Evolutionary conservation across 495 filamentous ascomycete species (phyloP), one percentile per base, ranked within the genome.

Genomic region (Aspergillus kassunensis): DNA sequence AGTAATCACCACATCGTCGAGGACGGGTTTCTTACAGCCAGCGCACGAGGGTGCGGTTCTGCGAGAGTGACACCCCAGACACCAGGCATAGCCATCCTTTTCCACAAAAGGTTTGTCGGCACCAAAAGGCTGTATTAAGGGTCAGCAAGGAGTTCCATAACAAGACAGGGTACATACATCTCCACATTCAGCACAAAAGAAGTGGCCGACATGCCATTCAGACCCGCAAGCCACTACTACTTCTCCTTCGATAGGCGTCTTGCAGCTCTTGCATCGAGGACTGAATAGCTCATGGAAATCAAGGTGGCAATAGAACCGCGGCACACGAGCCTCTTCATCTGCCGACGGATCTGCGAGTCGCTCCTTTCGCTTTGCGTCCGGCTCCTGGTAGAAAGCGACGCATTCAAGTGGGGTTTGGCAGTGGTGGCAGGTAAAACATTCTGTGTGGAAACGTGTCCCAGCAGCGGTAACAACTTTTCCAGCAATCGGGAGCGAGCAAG

Each of bases 51-150:
- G 83, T 13, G 85, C 85, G 19, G 89, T 96, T 20, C 95, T 82
- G 54, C 91, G 91, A 29, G 89, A 90, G 72, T 97, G 91, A 67
- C 93, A 99, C 29, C 76, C 75, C 13, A 97, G 80, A 67, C 93
- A 99, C 95, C 95, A 99, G 27, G 93, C 93, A 71, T 95, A 97
- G n/a, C 92, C 92, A 57, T 97, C 92, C 67, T 95, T 96, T 67
- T 99, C 95, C 19, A 99, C 93, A 65, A 96, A 93, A 41, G 91
- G 90, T 45, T 83, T 91, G 33, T 80, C 74, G 13, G 77, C 74
- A 63, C 86, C 86, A 66, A 97, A 97, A 15, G 91, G 90, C 71
- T 81, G 51, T 47, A 15, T 8, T 20, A 45, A 3, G 40, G 5
- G 12, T 51, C 41, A 37, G 49, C 51, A 31, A 65, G 44, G 7